Base-by-base conservation (phyloP, 1,284 basidiomycete species). In the Microbotryomycetes sp. region DNA sequence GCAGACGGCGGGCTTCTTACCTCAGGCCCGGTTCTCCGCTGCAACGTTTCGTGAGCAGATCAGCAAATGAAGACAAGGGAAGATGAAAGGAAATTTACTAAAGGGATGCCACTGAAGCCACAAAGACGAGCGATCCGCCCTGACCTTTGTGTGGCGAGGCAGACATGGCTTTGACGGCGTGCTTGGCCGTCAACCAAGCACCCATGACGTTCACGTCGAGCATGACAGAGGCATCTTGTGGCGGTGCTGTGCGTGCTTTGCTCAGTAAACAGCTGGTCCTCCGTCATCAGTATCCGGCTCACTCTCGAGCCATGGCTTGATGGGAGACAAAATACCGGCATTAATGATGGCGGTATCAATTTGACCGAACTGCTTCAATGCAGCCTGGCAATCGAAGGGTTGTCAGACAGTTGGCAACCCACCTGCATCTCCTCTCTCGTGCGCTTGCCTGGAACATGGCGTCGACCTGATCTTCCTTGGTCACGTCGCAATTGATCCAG, bases 291-390 rank as follows among this genome's bases (percentile, higher is more conserved):
- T n/a, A n/a, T n/a, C n/a, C n/a, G n/a, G n/a, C n/a, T n/a, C n/a
- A 27, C 46, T 45, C 2, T 59, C 58, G 28, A 59, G 52, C 58
- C 58, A 59, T 5, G 52, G 52, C 0, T 49, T 29, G 47, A 54
- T 45, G 5, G 46, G 31, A 6, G 47, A 54, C 7, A 54, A 29
- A 27, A 59, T n/a, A 16, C 58, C 58, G 3, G 52, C 58, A 31
- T 59, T 59, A 47, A 50, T 21, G n/a, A 59, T 26, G 6, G 58
- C 52, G 28, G 31, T 31, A 48, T 59, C 58, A 27, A 59, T 27
- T 24, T 50, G 52, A 13, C 58, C 58, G 16, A 59, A 59, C 5
- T 51, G 31, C 26, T 31, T 30, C 15, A 54, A 21, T 2, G 58
- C 58, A 15, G 47, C 31, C 58, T 59, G 47, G 18, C 2, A 1